Evolutionary conservation across 176 grass and related monocot species (phyloP), one percentile per base, ranked within the genome.

Genomic region (Eremochloa ophiuroides): DNA sequence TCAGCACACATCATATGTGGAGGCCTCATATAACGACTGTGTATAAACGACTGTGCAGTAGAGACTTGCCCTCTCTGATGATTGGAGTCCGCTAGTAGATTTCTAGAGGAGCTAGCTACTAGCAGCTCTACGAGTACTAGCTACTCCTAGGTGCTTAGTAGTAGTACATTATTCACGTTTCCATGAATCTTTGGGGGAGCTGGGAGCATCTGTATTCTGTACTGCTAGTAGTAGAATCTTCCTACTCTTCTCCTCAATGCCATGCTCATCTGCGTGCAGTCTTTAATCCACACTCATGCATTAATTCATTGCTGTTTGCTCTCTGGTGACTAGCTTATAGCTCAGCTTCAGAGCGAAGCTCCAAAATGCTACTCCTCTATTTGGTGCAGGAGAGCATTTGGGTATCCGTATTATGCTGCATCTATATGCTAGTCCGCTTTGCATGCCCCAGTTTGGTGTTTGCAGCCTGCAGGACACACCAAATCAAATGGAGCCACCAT

Each of bases 21-120:
- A n/a, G n/a, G n/a, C n/a, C n/a, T n/a, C n/a, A n/a, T n/a, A n/a
- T n/a, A n/a, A n/a, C n/a, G n/a, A n/a, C n/a, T n/a, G n/a, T n/a
- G n/a, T n/a, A n/a, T n/a, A n/a, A n/a, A n/a, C n/a, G n/a, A n/a
- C 61, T 81, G 48, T 69, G 44, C 68, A 37, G 40, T 68, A n/a
- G n/a, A 55, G 77, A 66, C 42, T 38, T 62, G 66, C 74, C 62
- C 53, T 80, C 77, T 80, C 44, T 51, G 75, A 80, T 84, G 75
- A 88, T 83, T 83, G 86, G 56, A 28, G 78, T 71, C 65, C 25
- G 39, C 68, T 87, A 53, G 41, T 87, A 53, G 41, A 77, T 44
- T 67, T 66, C 7, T 28, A 64, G 63, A 50, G 58, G 39, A 53
- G 35, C 20, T 55, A 55, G 51, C 22, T 23, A n/a, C 50, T 55